Percentiles rank a stretch among this genome's conserved stretches.
Evolutionary conservation across 2,329 filamentous ascomycete species (phyloP).

Genomic region (Tolypocladium album): DNA sequence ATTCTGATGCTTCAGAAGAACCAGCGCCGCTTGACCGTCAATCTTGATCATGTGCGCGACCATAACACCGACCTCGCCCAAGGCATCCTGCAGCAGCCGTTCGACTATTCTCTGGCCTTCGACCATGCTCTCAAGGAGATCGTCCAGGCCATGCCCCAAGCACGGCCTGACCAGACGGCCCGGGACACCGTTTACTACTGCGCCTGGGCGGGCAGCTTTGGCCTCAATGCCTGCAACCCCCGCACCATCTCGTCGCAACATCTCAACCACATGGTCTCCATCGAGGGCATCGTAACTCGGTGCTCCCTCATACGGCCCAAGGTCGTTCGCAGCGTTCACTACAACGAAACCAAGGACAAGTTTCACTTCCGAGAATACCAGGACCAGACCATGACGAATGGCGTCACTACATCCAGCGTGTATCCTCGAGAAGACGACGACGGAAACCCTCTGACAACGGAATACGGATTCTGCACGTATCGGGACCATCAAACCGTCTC

Average conservation of each 20-base stretch:
- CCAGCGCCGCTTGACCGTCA: constrained; percentile 55
- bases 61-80: constrained; percentile 75
- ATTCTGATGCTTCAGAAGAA: constrained; percentile 63
- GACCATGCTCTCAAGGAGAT: constrained; percentile 84
- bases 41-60: constrained; percentile 81
- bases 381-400: constrained; percentile 96
- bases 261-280: constrained; percentile 91
- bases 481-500: constrained; percentile 95
- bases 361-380: constrained; percentile 87
- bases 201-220: constrained; percentile 93
- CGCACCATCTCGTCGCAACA: constrained; percentile 81
- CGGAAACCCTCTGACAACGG: constrained; percentile 83
- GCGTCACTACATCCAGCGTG: constrained; percentile 78
- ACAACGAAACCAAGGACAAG: constrained; percentile 74
- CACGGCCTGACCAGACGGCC: constrained; percentile 63
- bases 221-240: constrained; percentile 88
- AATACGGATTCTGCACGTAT: constrained; percentile 94
- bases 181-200: constrained; percentile 88
- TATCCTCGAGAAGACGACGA: constrained; percentile 92
- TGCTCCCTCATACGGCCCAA: constrained; percentile 93
- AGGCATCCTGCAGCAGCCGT: constrained; percentile 71
- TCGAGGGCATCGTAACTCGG: constrained; percentile 95
- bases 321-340: constrained; percentile 96
- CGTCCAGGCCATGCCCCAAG: constrained; percentile 66
- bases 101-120: constrained; percentile 82